Base-by-base conservation (phyloP, 2,329 filamentous ascomycete genomes). In the Thelonectria olida region DNA sequence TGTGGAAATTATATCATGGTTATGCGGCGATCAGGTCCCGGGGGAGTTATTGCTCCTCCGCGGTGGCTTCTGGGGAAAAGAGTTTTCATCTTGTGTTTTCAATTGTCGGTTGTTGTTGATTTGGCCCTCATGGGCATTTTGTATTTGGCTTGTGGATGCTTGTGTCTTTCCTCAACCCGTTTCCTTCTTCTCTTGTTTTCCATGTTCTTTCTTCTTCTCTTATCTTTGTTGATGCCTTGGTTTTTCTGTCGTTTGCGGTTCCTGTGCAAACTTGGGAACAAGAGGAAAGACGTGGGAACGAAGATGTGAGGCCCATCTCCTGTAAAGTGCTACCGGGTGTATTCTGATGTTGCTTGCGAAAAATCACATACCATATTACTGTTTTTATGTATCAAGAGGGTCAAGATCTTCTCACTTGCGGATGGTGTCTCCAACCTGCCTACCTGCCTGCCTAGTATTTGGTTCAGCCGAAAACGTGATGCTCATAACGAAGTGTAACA, bases 1-100 rank as follows among this genome's bases (percentile, higher is more conserved):
- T 65, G 67, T 73, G 69, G 75, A 75, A 71, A 71, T 68, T 77
- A 78, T 76, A 78, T 79, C 76, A 78, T 74, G 76, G 74, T 74
- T 72, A 75, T 75, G 75, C 64, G 76, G 76, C 75, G 76, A 78
- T 75, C 65, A 63, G 73, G 72, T 74, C 68, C 70, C 66, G 65
- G 67, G 62, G 73, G 68, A 60, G 66, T 70, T 62, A 67, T 69
- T 62, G 62, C 69, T 69, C 65, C 63, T 67, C 63, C 64, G 68
- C 67, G 69, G 70, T 71, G 73, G 72, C 70, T 70, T 72, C 54
- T 66, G 72, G 69, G 68, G 70, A 76, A 75, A 75, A 74, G 72
- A 73, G 66, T 65, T 65, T 59, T 45, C 15, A 15, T 19, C 13
- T 63, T 61, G 38, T 69, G 64, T 62, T 63, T 45, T 66, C 66